A percentile compares a stretch with the other conserved stretches of the same genome.
Conservation (phyloP, 78 protist species). For the Chrysochromulina tobinii region DNA sequence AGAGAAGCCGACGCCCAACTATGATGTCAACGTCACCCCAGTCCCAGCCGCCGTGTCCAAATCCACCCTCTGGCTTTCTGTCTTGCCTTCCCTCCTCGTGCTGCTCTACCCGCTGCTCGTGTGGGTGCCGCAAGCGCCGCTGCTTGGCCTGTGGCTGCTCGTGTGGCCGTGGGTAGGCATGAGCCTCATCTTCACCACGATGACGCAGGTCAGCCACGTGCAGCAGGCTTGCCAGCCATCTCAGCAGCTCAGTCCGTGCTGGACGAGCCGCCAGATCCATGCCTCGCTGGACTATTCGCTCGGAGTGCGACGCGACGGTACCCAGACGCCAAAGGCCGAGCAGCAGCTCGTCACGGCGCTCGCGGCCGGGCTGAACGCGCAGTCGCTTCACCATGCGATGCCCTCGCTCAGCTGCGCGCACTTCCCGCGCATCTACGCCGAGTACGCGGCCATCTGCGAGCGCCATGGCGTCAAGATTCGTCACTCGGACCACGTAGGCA, state of each 20-base stretch:
- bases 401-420: neutral
- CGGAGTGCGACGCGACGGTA: neutral
- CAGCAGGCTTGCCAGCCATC: neutral
- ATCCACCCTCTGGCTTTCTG: neutral
- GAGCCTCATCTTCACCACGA: neutral
- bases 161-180: slow-evolving; percentile 21
- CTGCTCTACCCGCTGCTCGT: neutral
- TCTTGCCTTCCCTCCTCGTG: neutral
- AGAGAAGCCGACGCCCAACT: slow-evolving; percentile 18
- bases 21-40: slow-evolving; percentile 10
- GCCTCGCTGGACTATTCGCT: neutral
- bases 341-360: neutral
- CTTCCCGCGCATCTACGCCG: neutral
- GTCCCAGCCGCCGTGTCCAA: neutral
- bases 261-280: neutral
- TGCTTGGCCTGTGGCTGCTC: neutral
- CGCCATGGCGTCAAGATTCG: neutral
- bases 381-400: slow-evolving; percentile 19
- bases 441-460: neutral
- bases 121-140: neutral
- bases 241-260: neutral
- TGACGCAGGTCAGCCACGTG: slow-evolving; percentile 12
- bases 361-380: neutral
- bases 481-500: neutral
- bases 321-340: neutral